Conservation (phyloP, 768 basidiomycete genomes). For the Lactarius vividus region DNA sequence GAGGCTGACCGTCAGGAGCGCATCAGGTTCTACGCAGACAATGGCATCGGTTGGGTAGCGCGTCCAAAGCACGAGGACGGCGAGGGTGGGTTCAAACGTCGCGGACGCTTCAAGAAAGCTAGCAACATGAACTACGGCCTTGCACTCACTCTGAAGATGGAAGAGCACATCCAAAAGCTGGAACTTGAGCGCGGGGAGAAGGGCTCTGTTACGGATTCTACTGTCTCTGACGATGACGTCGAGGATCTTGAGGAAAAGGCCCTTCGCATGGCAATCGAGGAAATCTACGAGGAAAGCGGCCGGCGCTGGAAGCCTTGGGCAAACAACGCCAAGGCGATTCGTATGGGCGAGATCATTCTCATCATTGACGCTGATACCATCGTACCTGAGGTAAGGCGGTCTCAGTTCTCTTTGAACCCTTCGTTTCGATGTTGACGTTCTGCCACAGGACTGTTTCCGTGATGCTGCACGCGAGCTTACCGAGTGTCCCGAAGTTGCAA, state of each 20-base stretch:
- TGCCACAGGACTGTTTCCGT: slow-evolving; percentile 71
- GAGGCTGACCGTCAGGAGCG: slow-evolving; percentile 63
- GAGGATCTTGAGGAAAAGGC: slow-evolving; percentile 68
- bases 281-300: slow-evolving; percentile 59
- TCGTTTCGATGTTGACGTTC: background rate
- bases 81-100: slow-evolving; percentile 70
- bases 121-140: slow-evolving; percentile 87
- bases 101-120: slow-evolving; percentile 92
- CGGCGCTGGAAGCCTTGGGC: slow-evolving; percentile 70
- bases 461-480: slow-evolving; percentile 85
- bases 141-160: slow-evolving; percentile 62
- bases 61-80: slow-evolving; percentile 64
- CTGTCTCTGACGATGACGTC: slow-evolving; percentile 40
- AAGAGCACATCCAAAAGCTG: slow-evolving; percentile 48
- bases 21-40: slow-evolving; percentile 69
- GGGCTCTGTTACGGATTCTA: slow-evolving; percentile 35
- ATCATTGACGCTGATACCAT: slow-evolving; percentile 81
- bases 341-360: slow-evolving; percentile 77
- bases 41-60: slow-evolving; percentile 82
- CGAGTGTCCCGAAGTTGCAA: slow-evolving; percentile 78
- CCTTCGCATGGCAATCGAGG: slow-evolving; percentile 69
- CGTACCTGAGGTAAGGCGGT: slow-evolving; percentile 58
- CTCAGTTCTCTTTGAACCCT: background rate
- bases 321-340: slow-evolving; percentile 66
- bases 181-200: slow-evolving; percentile 41